Percentiles rank a stretch among this genome's conserved stretches.
Evolutionary conservation across 2,329 filamentous ascomycete species (phyloP).

Genomic region (Neofusicoccum kwambonambiense): DNA sequence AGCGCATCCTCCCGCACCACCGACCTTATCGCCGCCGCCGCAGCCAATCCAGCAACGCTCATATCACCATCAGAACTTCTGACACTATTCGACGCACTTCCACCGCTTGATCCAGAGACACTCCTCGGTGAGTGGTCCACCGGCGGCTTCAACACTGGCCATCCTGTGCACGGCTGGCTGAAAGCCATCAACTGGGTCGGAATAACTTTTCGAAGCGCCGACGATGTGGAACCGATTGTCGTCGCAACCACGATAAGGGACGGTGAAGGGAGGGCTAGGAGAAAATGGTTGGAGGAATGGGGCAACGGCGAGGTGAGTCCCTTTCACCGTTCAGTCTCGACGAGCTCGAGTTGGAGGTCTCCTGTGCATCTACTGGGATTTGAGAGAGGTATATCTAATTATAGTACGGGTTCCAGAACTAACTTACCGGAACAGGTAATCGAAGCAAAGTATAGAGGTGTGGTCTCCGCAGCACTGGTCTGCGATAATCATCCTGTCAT

Average conservation of each 20-base stretch:
- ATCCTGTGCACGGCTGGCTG: constrained; percentile 26
- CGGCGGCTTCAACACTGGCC: constrained; percentile 27
- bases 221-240: constrained; percentile 34
- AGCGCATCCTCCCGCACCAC: too few relatives aligned
- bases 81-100: not conserved
- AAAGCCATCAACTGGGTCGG: constrained; percentile 31
- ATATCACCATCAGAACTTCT: not conserved
- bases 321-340: not conserved
- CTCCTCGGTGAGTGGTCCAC: constrained; percentile 32
- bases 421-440: not conserved
- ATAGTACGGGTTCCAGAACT: not conserved
- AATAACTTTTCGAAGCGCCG: constrained; percentile 28
- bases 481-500: constrained; percentile 33
- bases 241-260: constrained; percentile 6
- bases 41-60: not conserved
- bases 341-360: too few relatives aligned
- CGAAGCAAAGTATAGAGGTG: constrained; percentile 26
- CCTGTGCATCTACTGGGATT: too few relatives aligned
- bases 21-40: not conserved
- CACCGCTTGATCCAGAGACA: not conserved
- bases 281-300: not conserved
- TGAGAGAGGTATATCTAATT: too few relatives aligned
- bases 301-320: not conserved
- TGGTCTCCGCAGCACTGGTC: constrained; percentile 31
- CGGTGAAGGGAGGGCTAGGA: not conserved